Percentiles rank a stretch among this genome's conserved stretches.
These are phyloP conservation scores for Nematodospora anomalae DNA, from an alignment of 1,139 yeast species.

Conservation along the genomic window DNA sequence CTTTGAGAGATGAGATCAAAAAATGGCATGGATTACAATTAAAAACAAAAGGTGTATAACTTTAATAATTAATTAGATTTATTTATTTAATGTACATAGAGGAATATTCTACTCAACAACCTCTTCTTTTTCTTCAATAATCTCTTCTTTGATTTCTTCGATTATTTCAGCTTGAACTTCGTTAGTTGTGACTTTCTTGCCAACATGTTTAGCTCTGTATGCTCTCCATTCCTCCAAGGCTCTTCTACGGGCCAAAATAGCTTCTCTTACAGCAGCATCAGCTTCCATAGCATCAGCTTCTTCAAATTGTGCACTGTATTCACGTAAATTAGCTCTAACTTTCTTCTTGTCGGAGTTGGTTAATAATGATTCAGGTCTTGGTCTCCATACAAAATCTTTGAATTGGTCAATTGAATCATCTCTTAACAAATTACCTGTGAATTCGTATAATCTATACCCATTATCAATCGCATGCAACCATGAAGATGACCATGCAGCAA, in stretches of 20 bases:
- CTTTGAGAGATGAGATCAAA: constrained; percentile 79
- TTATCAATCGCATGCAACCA: constrained; percentile 87
- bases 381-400: constrained; percentile 95
- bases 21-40: constrained; percentile 96
- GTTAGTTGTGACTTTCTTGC: constrained; percentile 47
- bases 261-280: constrained; percentile 86
- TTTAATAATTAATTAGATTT: no score
- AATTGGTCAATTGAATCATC: constrained; percentile 81
- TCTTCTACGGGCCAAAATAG: constrained; percentile 81
- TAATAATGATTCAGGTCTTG: constrained; percentile 83
- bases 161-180: constrained; percentile 64
- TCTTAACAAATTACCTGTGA: constrained; percentile 73
- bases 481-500: constrained; percentile 83
- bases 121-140: constrained; percentile 81
- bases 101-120: constrained; percentile 53
- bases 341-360: constrained; percentile 80
- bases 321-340: constrained; percentile 86
- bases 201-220: constrained; percentile 65
- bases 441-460: constrained; percentile 85
- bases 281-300: constrained; percentile 97
- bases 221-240: constrained; percentile 82
- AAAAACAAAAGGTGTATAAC: constrained; percentile 51
- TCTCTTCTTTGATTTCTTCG: constrained; percentile 65
- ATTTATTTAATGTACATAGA: neutral
- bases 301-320: constrained; percentile 90